Evolutionary conservation across 2,329 filamentous ascomycete genomes (phyloP), one percentile per base, ranked within the genome.

Genomic region (Penicillium sp.): DNA sequence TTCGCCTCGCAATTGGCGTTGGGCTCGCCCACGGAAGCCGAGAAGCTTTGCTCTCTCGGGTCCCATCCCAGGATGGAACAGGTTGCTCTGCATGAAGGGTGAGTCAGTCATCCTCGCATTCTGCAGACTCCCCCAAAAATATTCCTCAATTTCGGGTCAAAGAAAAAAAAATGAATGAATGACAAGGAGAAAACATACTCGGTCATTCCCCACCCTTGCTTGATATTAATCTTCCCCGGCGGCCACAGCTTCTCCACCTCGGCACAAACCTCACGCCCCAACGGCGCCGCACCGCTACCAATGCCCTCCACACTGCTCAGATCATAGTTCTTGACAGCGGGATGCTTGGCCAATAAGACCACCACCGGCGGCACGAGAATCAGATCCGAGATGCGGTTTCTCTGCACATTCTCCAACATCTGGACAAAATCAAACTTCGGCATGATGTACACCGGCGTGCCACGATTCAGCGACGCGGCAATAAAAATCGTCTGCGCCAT

Each of bases 121-220:
- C 39, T 41, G 20, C n/a, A n/a, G n/a, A 39, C 28, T 23, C 27
- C 18, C 21, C 19, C 11, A 18, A 33, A 43, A 26, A 36, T n/a
- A n/a, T n/a, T 14, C 9, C 4, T 31, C 28, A 14, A 32, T 30
- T 10, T 3, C 16, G 33, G 26, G 28, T 21, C 10, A 27, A 15
- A 21, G 17, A 36, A 21, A 3, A 23, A 30, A 21, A n/a, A 26
- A n/a, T 33, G 23, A 3, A 13, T 13, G 9, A 40, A 30, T 38
- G 47, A 75, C 65, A 60, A 34, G 28, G 4, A 21, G 15, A 15
- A 33, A 26, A 37, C 43, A 77, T 56, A 71, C 65, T 93, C 87
- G 1, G 87, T 93, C 87, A 94, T 91, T 4, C 88, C 88, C 84
- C 86, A 94, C 3, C 86, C 87, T 63, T 91, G 87, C 58, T 75